Percentiles rank a stretch among this genome's conserved stretches.
phyloP scores from a whole-genome alignment of 148 eudicot species.

The Cornus controversa region DNA sequence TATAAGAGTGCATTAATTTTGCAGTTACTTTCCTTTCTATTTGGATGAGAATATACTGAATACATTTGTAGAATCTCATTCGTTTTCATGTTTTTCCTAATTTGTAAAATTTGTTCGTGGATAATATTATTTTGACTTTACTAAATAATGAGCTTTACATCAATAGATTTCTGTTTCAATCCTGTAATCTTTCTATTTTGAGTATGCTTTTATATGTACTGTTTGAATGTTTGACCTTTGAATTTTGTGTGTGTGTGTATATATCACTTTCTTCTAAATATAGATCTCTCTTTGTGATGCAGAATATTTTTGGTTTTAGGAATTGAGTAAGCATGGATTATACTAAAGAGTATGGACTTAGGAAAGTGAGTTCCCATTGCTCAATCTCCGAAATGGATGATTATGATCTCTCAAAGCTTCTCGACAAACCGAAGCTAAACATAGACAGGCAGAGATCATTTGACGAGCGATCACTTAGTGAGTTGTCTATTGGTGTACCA shows the following conservation, averaged over 20 bases:
- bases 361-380: constrained; percentile 80
- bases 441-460: constrained; percentile 90
- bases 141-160: background rate
- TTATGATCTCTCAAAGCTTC: constrained; percentile 72
- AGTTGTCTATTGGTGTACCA: constrained; percentile 70
- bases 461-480: constrained; percentile 95
- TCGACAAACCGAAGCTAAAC: constrained; percentile 76
- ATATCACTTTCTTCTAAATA: constrained; percentile 8
- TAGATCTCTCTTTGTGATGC: constrained; percentile 16
- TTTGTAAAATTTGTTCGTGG: background rate
- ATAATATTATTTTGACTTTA: background rate
- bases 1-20: background rate
- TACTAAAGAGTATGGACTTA: constrained; percentile 46
- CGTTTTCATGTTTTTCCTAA: background rate
- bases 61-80: background rate
- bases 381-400: constrained; percentile 89
- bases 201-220: constrained; percentile 5
- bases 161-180: background rate
- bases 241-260: too few relatives aligned
- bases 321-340: constrained; percentile 49
- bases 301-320: constrained; percentile 19
- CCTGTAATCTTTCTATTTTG: constrained; percentile 10
- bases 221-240: constrained; percentile 5
- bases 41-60: background rate
- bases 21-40: background rate